Base-by-base conservation (phyloP, 2,329 filamentous ascomycete species). In the Xylaria sp. region DNA sequence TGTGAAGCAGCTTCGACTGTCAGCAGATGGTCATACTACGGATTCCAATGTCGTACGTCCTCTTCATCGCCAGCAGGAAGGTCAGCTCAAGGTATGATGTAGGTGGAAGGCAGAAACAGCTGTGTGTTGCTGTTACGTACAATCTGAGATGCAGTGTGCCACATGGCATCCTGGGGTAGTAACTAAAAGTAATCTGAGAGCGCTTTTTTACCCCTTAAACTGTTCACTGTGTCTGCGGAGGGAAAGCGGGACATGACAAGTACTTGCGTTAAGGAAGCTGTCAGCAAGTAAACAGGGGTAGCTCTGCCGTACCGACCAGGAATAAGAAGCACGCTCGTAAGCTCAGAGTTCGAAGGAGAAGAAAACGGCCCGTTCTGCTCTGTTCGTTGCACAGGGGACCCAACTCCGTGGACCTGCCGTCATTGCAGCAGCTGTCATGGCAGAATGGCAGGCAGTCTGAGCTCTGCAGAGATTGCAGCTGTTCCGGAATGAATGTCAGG, bases 181-280 rank as follows among this genome's bases (percentile, higher is more conserved):
- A 10, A 18, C 18, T 52, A 52, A 54, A 10, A 18, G 11, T 52
- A 52, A 54, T 49, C 39, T 59, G 64, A 58, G 62, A 59, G 62
- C 11, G 11, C 37, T 9, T 42, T 39, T 52, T 39, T 52, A 51
- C 52, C 56, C 53, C 49, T 53, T 52, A 49, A 49, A 46, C 35
- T 9, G 44, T 13, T 13, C 47, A 49, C 47, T 49, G n/a, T 11
- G 47, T 49, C 47, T 23, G 16, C 23, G 19, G 16, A 9, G 8
- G 37, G 16, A 19, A 23, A 9, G 52, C 13, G 34, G n/a, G 34
- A 54, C 19, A 49, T 47, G 13, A 11, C 7, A 18, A 11, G 11
- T 42, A 42, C 37, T 13, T 42, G 37, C 9, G 3, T 10, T 42
- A 5, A 42, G 37, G 9, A 42, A 9, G 8, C 11, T 13, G 9